These are phyloP conservation scores for Termitomyces sp. DNA, from an alignment of 768 basidiomycete species.

Conservation along the genomic window DNA sequence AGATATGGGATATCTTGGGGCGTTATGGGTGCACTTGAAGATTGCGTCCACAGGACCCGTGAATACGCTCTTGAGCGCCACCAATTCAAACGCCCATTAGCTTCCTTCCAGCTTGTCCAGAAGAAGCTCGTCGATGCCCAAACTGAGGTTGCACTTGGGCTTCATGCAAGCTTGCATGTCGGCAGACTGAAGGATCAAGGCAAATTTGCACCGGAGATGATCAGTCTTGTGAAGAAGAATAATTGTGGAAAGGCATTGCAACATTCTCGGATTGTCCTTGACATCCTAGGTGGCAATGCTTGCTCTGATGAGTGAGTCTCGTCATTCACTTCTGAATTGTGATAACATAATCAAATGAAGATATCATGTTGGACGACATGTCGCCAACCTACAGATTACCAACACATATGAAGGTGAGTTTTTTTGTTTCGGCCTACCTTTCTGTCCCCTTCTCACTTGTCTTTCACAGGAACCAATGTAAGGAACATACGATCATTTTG, in stretches of 20 bases:
- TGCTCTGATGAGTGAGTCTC: constrained; percentile 77
- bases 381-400: constrained; percentile 91
- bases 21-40: constrained; percentile 92
- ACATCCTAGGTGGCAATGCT: constrained; percentile 93
- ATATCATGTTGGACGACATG: constrained; percentile 93
- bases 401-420: constrained; percentile 87
- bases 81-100: constrained; percentile 87
- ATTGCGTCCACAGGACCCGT: constrained; percentile 74
- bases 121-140: constrained; percentile 96
- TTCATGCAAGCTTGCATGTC: constrained; percentile 70
- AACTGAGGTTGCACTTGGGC: constrained; percentile 75
- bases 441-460: neutral
- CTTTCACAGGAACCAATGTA: constrained; percentile 50
- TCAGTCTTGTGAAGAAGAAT: constrained; percentile 92
- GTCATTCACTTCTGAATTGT: neutral
- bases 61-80: constrained; percentile 84
- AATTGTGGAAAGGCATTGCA: constrained; percentile 92
- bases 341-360: constrained; percentile 27
- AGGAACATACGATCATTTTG: constrained; percentile 15
- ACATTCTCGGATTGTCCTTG: constrained; percentile 75
- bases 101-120: constrained; percentile 95
- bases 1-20: constrained; percentile 93
- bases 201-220: constrained; percentile 80
- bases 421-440: neutral
- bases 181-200: constrained; percentile 84